A percentile compares a stretch with the other conserved stretches of the same genome.
phyloP scores from a whole-genome alignment of 2,329 filamentous ascomycete genomes.

The Pestalotiopsis sp. region DNA sequence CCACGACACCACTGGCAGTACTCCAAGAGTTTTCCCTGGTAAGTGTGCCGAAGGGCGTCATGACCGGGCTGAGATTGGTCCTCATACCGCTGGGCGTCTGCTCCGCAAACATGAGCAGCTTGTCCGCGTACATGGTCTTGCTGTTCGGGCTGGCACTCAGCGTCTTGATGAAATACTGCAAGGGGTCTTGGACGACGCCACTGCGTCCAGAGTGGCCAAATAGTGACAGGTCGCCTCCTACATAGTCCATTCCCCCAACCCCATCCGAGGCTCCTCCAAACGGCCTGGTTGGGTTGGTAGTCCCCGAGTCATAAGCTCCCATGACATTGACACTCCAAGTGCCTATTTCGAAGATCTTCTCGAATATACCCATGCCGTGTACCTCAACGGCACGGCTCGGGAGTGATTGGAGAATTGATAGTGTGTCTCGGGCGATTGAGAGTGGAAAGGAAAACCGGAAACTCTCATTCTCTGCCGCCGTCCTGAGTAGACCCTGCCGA shows the following conservation, averaged over 20 bases:
- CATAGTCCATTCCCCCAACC: conserved; percentile 33
- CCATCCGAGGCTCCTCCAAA: conserved; percentile 27
- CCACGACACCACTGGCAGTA: background rate
- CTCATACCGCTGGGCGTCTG: conserved; percentile 41
- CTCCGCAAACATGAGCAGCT: conserved; percentile 43
- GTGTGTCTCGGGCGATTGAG: conserved; percentile 62
- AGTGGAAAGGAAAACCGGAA: conserved; percentile 66
- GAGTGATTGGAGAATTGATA: conserved; percentile 44
- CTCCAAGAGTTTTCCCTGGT: background rate
- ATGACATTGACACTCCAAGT: conserved; percentile 48
- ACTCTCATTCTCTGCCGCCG: conserved; percentile 57
- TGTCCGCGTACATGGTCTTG: conserved; percentile 44
- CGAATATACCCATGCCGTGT: conserved; percentile 52
- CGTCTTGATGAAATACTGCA: conserved; percentile 47
- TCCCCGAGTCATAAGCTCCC: conserved; percentile 34
- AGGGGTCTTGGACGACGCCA: conserved; percentile 40
- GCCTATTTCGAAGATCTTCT: conserved; percentile 53
- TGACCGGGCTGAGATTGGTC: conserved; percentile 35
- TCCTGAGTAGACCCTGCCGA: conserved; percentile 65
- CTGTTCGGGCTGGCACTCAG: conserved; percentile 48
- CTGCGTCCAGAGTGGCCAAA: conserved; percentile 31
- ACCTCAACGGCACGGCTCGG: conserved; percentile 47
- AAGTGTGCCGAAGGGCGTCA: conserved; percentile 14
- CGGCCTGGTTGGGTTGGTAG: conserved; percentile 18
- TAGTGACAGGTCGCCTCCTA: conserved; percentile 34